Evolutionary conservation across 768 basidiomycete species (phyloP).

Genomic region (Russula brevipes): DNA sequence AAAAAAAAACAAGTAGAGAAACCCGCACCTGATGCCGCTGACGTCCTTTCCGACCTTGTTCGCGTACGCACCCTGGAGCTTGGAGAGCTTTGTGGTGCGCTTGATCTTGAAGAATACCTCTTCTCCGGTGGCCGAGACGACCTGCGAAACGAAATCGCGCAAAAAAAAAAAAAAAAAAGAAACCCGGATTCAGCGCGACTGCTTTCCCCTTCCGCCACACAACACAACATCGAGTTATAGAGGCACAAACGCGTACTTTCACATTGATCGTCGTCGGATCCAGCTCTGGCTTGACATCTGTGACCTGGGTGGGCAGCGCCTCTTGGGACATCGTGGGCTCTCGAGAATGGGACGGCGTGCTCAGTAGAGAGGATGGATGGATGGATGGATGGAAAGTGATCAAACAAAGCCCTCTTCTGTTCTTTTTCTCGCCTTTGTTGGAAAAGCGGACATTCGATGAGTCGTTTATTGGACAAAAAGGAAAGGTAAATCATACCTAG

Average conservation of each 20-base stretch:
- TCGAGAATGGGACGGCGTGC: not conserved
- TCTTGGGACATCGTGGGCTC: constrained; percentile 15
- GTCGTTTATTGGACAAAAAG: not conserved
- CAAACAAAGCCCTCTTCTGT: not conserved
- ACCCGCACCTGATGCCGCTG: constrained; percentile 72
- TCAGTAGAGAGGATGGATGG: not conserved
- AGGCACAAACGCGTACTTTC: constrained; percentile 46
- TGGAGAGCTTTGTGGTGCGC: constrained; percentile 84
- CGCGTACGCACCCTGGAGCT: constrained; percentile 90
- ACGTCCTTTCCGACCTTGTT: constrained; percentile 90
- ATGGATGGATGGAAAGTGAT: not conserved
- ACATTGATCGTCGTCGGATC: constrained; percentile 65
- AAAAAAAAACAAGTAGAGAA: not conserved
- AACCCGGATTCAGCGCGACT: not conserved
- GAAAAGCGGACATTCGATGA: not conserved
- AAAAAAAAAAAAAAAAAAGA: too few species aligned
- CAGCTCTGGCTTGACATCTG: constrained; percentile 42
- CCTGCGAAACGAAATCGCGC: constrained; percentile 38
- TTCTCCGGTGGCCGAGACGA: constrained; percentile 68
- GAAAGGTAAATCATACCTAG: not conserved
- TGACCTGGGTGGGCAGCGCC: not conserved
- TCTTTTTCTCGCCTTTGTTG: not conserved
- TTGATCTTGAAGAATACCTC: constrained; percentile 99
- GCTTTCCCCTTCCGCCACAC: too few species aligned
- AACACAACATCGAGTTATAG: too few species aligned